Evolutionary conservation across 2,329 filamentous ascomycete species (phyloP), one percentile per base, ranked within the genome.

Genomic region (Ophiostoma perfectum): DNA sequence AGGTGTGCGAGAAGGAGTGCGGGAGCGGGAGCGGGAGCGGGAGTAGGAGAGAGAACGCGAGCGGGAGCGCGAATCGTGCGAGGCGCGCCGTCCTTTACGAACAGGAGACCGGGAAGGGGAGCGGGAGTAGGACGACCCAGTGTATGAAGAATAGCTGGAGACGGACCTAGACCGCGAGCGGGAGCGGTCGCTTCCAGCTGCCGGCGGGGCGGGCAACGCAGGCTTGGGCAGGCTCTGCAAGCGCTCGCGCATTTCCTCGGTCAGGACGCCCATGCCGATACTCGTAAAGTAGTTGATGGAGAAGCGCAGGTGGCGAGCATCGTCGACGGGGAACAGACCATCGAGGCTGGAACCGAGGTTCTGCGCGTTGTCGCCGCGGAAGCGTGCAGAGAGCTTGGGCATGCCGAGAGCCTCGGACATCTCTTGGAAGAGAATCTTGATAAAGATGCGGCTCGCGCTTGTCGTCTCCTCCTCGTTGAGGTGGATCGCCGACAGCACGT

Each of bases 201-300:
- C 67, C 36, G 86, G 82, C 0, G 91, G 81, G 1, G 92, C 87
- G 5, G 91, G 90, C 38, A 91, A 81, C 1, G 90, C 84, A 2
- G 93, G 93, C 76, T 96, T 95, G 12, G 93, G 93, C 78, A 96
- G 87, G 75, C 93, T 97, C 77, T 93, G 90, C 68, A 99, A 84
- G 76, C 90, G 88, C 75, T 96, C 92, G 78, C 95, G 89, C 92
- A 97, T 96, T 73, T 93, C 91, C 76, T 99, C 95, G 1, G 95
- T 99, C 71, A 99, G 84, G 38, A 87, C 88, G 76, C 95, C 95
- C 91, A 99, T 96, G 69, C 93, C 93, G 74, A 99, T 96, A 75
- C 93, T 95, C 9, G 95, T 99, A 78, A 99, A 98, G 83, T 97
- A 99, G 80, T 99, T 99, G 88, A 99, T 97, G 66, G 93, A 92